Evolutionary conservation across 2,329 filamentous ascomycete genomes (phyloP), one percentile per base, ranked within the genome.

Genomic region (Alternaria sp.): DNA sequence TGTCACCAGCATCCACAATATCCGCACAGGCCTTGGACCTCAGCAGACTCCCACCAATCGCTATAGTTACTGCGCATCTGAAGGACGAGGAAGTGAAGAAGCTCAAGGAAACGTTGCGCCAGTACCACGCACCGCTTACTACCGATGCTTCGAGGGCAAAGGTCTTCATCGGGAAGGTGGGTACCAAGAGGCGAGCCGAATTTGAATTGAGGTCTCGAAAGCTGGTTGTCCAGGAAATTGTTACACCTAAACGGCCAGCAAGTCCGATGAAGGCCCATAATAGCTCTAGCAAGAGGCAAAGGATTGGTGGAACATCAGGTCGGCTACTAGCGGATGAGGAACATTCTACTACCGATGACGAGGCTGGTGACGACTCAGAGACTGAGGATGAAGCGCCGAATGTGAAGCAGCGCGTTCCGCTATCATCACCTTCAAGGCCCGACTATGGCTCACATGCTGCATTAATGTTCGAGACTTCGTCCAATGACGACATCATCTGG

Each of bases 191-290:
- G 68, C 85, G 94, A 17, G 92, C 92, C 0, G 82, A 85, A 45
- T 88, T 96, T 67, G 94, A 98, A 77, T 80, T 98, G 60, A 84
- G 91, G 52, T 84, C 86, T 6, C 84, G 86, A 44, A 88, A 87
- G 13, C 67, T 97, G 2, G 74, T 78, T 39, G 87, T 87, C 0
- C 81, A 85, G 54, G 85, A 87, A 56, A 66, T 81, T 3, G 56
- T 70, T 7, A 56, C 63, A 41, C 66, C 50, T 2, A 72, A 72
- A 56, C 61, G 64, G 17, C 39, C 52, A 23, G 48, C 52, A 33
- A 71, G 61, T 58, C 62, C 64, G 9, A 7, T 61, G 54, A 45
- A 62, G 39, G 45, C 62, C 7, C 54, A 56, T 17, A 62, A 50
- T 51, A 52, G 58, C 28, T 29, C 56, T 29, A 58, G 21, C 17